Evolutionary conservation across 768 basidiomycete species (phyloP).

Genomic region (Lactarius akahatsu): DNA sequence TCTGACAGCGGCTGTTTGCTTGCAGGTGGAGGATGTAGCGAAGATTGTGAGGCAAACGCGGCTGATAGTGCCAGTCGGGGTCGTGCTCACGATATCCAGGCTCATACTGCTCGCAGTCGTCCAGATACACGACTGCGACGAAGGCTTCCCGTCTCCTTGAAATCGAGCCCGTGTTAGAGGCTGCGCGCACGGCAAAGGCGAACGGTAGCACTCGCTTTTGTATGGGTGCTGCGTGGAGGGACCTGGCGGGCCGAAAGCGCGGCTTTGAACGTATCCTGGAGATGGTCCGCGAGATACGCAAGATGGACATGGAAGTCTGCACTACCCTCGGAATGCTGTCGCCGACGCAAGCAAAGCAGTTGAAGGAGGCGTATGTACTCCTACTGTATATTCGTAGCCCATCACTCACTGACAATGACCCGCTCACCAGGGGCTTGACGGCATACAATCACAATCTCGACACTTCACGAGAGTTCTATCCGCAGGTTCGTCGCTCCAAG

Average conservation of each 20-base stretch:
- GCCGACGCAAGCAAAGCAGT: slow-evolving; percentile 84
- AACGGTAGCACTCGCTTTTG: slow-evolving; percentile 98
- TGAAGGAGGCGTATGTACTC: slow-evolving; percentile 83
- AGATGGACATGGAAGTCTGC: slow-evolving; percentile 99
- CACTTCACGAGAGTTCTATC: slow-evolving; percentile 96
- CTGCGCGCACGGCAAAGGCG: slow-evolving; percentile 89
- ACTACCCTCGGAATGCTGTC: slow-evolving; percentile 97
- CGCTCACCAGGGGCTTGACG: slow-evolving; percentile 68
- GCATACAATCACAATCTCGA: slow-evolving; percentile 99
- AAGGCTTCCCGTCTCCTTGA: slow-evolving; percentile 86
- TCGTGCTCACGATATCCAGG: slow-evolving; percentile 45
- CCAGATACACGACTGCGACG: slow-evolving; percentile 86
- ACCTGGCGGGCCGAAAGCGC: slow-evolving; percentile 86
- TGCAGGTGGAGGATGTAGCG: slow-evolving; percentile 89
- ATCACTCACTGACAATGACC: slow-evolving; percentile 5
- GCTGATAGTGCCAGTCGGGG: slow-evolving; percentile 14
- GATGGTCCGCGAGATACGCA: slow-evolving; percentile 89
- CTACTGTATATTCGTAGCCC: not conserved
- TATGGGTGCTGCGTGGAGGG: slow-evolving; percentile 99
- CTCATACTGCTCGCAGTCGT: slow-evolving; percentile 97
- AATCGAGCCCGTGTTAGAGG: slow-evolving; percentile 88
- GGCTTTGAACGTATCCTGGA: slow-evolving; percentile 90
- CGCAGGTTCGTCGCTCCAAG: slow-evolving; percentile 54
- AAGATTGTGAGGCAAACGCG: slow-evolving; percentile 70
- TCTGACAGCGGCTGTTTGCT: slow-evolving; percentile 21